Evolutionary conservation across 169 alveolate genomes (phyloP).

Genomic region (Eimeria maxima): DNA sequence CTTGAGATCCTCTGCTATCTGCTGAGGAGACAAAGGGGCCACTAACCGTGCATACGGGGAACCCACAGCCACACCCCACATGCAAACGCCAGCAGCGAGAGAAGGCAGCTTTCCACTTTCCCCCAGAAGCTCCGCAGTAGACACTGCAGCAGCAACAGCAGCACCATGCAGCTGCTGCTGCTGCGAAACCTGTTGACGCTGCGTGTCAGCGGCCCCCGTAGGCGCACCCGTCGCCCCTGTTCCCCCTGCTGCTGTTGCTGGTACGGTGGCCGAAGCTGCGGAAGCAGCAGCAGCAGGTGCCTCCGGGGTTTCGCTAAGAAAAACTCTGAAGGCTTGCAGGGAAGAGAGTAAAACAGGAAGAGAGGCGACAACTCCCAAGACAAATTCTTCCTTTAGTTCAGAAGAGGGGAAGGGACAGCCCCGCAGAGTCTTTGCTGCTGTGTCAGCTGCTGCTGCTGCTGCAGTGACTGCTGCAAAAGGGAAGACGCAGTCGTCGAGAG

Average conservation of each 20-base stretch:
- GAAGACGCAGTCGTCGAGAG: constrained; percentile 72
- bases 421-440: constrained; percentile 53
- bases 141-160: constrained; percentile 21
- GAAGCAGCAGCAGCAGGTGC: constrained; percentile 36
- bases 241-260: constrained; percentile 50
- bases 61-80: constrained; percentile 73
- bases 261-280: background rate
- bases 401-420: constrained; percentile 66
- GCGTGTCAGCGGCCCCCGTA: background rate
- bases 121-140: constrained; percentile 42
- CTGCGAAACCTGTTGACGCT: constrained; percentile 27
- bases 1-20: constrained; percentile 44
- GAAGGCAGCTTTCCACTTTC: constrained; percentile 44
- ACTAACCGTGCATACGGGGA: constrained; percentile 37
- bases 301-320: constrained; percentile 31
- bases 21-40: constrained; percentile 62
- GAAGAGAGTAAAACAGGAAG: constrained; percentile 78
- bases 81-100: constrained; percentile 67
- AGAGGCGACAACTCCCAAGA: constrained; percentile 41
- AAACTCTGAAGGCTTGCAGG: constrained; percentile 59
- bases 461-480: constrained; percentile 66
- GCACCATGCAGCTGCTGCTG: constrained; percentile 16
- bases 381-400: constrained; percentile 48
- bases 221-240: background rate
- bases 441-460: constrained; percentile 47